These are phyloP conservation scores for Myxozyma kluyveri DNA, from an alignment of 805 yeast genomes.

Conservation along the genomic window DNA sequence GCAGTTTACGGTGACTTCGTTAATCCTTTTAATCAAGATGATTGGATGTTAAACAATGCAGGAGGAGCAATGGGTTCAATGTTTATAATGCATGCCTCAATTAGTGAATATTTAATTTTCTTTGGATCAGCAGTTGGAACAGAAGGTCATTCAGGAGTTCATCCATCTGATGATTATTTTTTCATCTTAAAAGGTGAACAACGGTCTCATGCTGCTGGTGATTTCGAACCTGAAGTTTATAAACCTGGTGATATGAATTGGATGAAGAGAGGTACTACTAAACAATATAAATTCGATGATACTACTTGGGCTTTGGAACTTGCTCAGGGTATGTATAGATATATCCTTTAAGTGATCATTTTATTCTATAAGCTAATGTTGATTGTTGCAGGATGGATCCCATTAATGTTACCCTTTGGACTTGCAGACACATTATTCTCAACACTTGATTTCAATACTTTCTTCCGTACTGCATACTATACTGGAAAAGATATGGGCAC, in stretches of 20 bases:
- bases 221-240: slow-evolving; percentile 63
- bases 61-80: slow-evolving; percentile 97
- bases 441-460: slow-evolving; percentile 72
- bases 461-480: slow-evolving; percentile 64
- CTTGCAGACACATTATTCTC: slow-evolving; percentile 74
- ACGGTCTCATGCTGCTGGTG: slow-evolving; percentile 64
- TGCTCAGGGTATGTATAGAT: slow-evolving; percentile 62
- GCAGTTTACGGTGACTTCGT: slow-evolving; percentile 69
- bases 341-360: neutral
- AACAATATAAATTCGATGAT: slow-evolving; percentile 82
- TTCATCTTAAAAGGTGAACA: slow-evolving; percentile 82
- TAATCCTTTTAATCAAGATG: slow-evolving; percentile 68
- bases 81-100: slow-evolving; percentile 92
- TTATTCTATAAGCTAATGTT: neutral
- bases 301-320: slow-evolving; percentile 87
- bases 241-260: slow-evolving; percentile 85
- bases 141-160: slow-evolving; percentile 94
- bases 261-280: slow-evolving; percentile 64
- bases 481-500: slow-evolving; percentile 77
- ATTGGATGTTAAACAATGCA: slow-evolving; percentile 96
- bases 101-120: slow-evolving; percentile 86
- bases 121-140: slow-evolving; percentile 94
- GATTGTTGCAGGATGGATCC: slow-evolving; percentile 67
- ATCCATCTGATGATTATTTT: slow-evolving; percentile 96
- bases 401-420: slow-evolving; percentile 96